Evolutionary conservation across 176 grass and related monocot species (phyloP), one percentile per base, ranked within the genome.

Genomic region (Musa schizocarpa): DNA sequence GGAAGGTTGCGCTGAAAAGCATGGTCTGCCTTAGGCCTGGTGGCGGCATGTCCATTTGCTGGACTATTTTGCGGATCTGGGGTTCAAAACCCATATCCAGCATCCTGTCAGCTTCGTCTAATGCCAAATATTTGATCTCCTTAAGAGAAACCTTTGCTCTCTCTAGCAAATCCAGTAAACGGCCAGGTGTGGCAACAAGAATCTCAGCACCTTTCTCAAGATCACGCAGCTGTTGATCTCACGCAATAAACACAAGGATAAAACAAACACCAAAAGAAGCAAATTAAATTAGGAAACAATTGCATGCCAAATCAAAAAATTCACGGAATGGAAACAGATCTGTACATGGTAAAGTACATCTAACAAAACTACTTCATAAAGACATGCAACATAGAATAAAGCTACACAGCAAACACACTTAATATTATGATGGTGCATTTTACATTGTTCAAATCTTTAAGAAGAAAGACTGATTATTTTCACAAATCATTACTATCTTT

Each of bases 41-140:
- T 51, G 63, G 81, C 48, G 87, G 93, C 90, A 97, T 93, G 50
- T 76, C 81, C 76, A 90, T 93, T 79, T 80, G 76, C 29, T 87
- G 85, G 78, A 93, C 80, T 54, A 97, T 88, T 74, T 79, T 93
- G 52, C 90, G 84, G 68, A 93, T 93, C 83, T 90, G 87, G 80
- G 83, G 90, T 72, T 97, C 93, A 80, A 97, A 97, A 7, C 93
- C 93, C 93, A 97, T 90, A 88, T 97, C 90, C 71, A 97, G 72
- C 90, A 97, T 97, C 83, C 93, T 92, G 64, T 97, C 93, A 16
- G 93, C 90, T 71, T 92, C 90, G 63, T 97, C 93, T 63, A 93
- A 76, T 83, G 88, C 64, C 49, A 97, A 69, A 71, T 85, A 92
- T 87, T 82, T 81, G 58, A 97, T 90, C 68, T 54, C 77, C 64